These are phyloP conservation scores for Alisma plantagoaquatica DNA, from an alignment of 106 monocot genomes.

Conservation along the genomic window DNA sequence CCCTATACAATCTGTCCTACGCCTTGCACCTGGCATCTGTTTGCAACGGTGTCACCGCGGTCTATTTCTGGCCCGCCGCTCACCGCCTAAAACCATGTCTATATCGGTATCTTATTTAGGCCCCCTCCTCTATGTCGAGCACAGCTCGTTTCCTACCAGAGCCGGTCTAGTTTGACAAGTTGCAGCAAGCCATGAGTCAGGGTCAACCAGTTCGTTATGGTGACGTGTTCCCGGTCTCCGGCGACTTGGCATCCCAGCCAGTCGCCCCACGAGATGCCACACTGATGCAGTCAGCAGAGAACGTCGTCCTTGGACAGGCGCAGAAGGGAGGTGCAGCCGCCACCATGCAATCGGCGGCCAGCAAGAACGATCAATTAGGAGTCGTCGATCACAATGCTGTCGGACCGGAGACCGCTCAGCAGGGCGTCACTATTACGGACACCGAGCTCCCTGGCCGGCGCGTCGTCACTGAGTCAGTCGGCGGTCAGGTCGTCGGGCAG, in stretches of 20 bases:
- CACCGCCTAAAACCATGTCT: too few species aligned
- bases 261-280: constrained; percentile 44
- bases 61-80: too few species aligned
- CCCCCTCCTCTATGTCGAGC: too few species aligned
- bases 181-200: constrained; percentile 2
- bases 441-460: constrained; percentile 23
- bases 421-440: constrained; percentile 38
- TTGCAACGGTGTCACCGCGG: too few species aligned
- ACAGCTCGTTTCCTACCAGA: too few species aligned
- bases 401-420: constrained; percentile 9
- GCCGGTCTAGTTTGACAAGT: too few species aligned
- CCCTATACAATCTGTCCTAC: too few species aligned
- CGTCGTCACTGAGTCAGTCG: constrained; percentile 39
- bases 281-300: constrained; percentile 64
- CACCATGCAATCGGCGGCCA: constrained; percentile 57
- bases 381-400: constrained; percentile 27
- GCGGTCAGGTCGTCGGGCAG: constrained; percentile 27
- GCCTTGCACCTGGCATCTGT: too few species aligned
- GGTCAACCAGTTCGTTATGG: constrained; percentile 38
- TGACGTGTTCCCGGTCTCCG: constrained; percentile 57
- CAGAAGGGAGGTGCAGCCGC: constrained; percentile 46
- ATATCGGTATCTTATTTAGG: too few species aligned
- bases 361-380: constrained; percentile 32
- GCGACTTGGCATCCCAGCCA: constrained; percentile 37
- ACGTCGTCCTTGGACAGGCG: constrained; percentile 29